Evolutionary conservation across 441 rosid species (phyloP).

Genomic region (Erodium texanum): DNA sequence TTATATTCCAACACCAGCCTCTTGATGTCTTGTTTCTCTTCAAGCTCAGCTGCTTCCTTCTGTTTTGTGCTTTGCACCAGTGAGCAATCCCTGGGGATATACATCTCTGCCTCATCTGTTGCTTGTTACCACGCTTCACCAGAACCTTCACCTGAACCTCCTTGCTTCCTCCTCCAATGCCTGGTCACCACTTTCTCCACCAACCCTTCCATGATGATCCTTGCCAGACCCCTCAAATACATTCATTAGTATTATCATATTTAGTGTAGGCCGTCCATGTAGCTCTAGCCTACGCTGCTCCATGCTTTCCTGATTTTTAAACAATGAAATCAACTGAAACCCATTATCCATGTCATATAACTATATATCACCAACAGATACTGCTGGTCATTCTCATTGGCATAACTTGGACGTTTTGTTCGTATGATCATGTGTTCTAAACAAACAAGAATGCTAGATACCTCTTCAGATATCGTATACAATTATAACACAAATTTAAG

Average conservation of each 20-base stretch:
- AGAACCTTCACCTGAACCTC: conserved; percentile 95
- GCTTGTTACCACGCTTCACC: conserved; percentile 95
- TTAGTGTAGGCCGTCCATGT: conserved; percentile 76
- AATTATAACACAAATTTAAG: too few species aligned
- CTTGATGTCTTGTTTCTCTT: conserved; percentile 97
- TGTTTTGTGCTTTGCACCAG: conserved; percentile 93
- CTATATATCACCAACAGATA: not conserved
- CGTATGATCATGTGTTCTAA: too few species aligned
- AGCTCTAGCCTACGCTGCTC: conserved; percentile 89
- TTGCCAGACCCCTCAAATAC: conserved; percentile 79
- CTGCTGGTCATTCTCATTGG: not conserved
- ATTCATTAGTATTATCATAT: conserved; percentile 90
- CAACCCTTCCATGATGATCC: conserved; percentile 71
- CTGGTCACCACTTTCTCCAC: conserved; percentile 81
- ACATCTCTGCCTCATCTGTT: conserved; percentile 91
- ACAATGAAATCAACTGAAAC: not conserved
- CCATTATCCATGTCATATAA: not conserved
- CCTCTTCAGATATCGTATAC: too few species aligned
- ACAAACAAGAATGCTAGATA: too few species aligned
- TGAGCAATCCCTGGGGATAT: conserved; percentile 73
- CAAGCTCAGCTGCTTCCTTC: conserved; percentile 95
- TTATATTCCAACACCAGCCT: conserved; percentile 91
- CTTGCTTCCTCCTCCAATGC: conserved; percentile 53
- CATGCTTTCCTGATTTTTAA: conserved; percentile 78
- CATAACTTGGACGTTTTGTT: not conserved